These are phyloP conservation scores for Candolleomyces efflorescens DNA, from an alignment of 768 basidiomycete species.

Conservation along the genomic window DNA sequence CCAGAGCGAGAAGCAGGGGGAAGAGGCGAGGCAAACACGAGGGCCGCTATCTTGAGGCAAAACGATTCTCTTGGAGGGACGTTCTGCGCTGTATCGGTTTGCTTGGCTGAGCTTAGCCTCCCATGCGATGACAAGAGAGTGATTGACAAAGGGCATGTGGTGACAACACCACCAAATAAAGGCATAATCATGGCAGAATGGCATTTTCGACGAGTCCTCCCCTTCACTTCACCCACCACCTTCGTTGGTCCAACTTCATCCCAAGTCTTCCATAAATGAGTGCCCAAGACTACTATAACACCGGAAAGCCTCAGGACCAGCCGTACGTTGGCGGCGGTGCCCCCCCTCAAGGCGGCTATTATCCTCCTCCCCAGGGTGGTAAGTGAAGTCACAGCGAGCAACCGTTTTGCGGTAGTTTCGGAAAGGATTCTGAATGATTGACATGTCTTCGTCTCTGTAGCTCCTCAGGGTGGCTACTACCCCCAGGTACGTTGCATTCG, in stretches of 20 bases:
- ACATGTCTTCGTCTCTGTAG: conserved; percentile 32
- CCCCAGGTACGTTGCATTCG: conserved; percentile 37
- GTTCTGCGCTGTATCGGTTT: too few relatives aligned
- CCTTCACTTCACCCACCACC: conserved; percentile 10
- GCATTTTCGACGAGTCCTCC: conserved; percentile 10
- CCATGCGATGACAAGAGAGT: too few relatives aligned
- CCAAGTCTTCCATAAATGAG: conserved; percentile 41
- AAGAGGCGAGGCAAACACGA: too few relatives aligned
- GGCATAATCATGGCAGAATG: conserved; percentile 12
- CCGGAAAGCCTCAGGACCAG: conserved; percentile 43
- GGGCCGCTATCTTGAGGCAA: too few relatives aligned
- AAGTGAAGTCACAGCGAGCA: not conserved
- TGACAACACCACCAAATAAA: conserved; percentile 31
- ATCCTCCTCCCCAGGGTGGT: conserved; percentile 32
- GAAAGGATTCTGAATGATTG: not conserved
- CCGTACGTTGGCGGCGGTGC: conserved; percentile 41
- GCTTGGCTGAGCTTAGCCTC: too few relatives aligned
- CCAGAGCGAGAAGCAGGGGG: too few relatives aligned
- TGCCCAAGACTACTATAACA: conserved; percentile 69
- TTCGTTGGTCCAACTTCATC: not conserved
- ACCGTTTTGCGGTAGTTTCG: not conserved
- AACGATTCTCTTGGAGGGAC: too few relatives aligned
- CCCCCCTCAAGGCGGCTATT: conserved; percentile 42
- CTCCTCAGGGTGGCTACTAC: conserved; percentile 71
- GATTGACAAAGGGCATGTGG: conserved; percentile 1